These are phyloP conservation scores for Sutorius australiensis DNA, from an alignment of 768 basidiomycete genomes.

Conservation along the genomic window DNA sequence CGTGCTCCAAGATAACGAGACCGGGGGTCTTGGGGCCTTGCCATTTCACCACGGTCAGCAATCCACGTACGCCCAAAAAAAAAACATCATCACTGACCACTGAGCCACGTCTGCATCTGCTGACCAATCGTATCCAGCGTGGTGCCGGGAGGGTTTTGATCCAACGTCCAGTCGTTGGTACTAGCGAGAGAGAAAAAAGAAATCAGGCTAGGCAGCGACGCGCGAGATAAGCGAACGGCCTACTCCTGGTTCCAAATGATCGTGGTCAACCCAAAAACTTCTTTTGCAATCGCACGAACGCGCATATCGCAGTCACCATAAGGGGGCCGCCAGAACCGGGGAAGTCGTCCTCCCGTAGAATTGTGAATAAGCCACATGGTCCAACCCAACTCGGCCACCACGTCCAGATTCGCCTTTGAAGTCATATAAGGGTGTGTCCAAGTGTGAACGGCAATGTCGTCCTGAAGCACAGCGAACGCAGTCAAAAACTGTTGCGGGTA, in stretches of 20 bases:
- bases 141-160: conserved; percentile 35
- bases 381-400: conserved; percentile 77
- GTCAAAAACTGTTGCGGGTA: conserved; percentile 53
- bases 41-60: not conserved
- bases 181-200: conserved; percentile 34
- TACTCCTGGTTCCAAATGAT: conserved; percentile 92
- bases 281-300: conserved; percentile 78
- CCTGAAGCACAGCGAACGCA: conserved; percentile 40
- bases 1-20: conserved; percentile 82
- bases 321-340: conserved; percentile 84
- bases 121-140: conserved; percentile 45
- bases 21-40: conserved; percentile 71
- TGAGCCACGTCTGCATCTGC: conserved; percentile 54
- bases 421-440: conserved; percentile 84
- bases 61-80: not conserved
- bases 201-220: not conserved
- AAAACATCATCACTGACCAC: conserved; percentile 34
- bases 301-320: conserved; percentile 83
- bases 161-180: conserved; percentile 73
- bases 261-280: conserved; percentile 82
- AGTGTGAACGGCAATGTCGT: conserved; percentile 44
- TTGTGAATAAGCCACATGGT: conserved; percentile 76
- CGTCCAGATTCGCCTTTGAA: conserved; percentile 59
- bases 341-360: conserved; percentile 72
- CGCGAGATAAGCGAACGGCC: conserved; percentile 13